Conservation (phyloP, 306 rosid species). For the Glycyrrhiza uralensis region DNA sequence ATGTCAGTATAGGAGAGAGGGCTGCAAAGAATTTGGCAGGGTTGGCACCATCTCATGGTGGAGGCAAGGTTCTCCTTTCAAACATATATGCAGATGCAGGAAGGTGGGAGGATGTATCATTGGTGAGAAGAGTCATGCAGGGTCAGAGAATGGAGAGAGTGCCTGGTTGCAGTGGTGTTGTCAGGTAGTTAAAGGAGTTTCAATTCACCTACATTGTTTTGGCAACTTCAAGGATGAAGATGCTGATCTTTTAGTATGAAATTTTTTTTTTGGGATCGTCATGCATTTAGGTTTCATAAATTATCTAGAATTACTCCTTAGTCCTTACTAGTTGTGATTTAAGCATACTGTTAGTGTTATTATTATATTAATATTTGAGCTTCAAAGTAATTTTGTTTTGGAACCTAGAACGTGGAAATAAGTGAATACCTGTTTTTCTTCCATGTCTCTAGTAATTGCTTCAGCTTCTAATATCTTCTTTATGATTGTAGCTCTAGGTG, state of each 20-base stretch:
- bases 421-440: background rate
- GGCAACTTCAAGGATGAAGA: background rate
- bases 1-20: slow-evolving; percentile 70
- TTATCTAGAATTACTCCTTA: background rate
- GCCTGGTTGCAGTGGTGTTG: slow-evolving; percentile 77
- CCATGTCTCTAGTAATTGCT: background rate
- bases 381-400: background rate
- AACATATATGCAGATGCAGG: slow-evolving; percentile 85
- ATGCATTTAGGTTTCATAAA: background rate
- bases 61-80: slow-evolving; percentile 70
- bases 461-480: background rate
- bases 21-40: slow-evolving; percentile 66
- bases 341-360: background rate
- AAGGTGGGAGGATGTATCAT: slow-evolving; percentile 78
- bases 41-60: slow-evolving; percentile 76
- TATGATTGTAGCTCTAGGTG: background rate
- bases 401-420: background rate
- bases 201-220: background rate
- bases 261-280: background rate
- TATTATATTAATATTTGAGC: background rate
- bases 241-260: background rate
- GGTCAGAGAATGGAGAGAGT: slow-evolving; percentile 46
- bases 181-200: slow-evolving; percentile 25
- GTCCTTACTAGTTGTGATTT: background rate
- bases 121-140: slow-evolving; percentile 55